These are phyloP conservation scores for Kluyveromyces sp. DNA, from an alignment of 1,139 yeast species.

Conservation along the genomic window DNA sequence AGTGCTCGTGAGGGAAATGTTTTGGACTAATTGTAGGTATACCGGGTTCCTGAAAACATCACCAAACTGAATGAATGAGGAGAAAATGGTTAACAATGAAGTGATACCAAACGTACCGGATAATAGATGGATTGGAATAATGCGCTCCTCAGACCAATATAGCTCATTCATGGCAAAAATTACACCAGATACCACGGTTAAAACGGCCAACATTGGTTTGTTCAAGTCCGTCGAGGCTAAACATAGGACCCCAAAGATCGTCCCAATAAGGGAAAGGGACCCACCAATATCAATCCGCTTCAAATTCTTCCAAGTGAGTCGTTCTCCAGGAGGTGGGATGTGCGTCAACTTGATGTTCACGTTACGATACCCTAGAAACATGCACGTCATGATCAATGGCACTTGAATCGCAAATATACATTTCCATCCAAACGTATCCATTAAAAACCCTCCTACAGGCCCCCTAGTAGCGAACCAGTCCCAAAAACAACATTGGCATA, in stretches of 20 bases:
- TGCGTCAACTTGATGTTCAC: slow-evolving; percentile 26
- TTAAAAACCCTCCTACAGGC: slow-evolving; percentile 61
- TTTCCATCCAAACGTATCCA: slow-evolving; percentile 77
- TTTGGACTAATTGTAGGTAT: slow-evolving; percentile 45
- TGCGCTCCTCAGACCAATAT: slow-evolving; percentile 25
- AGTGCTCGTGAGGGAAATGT: slow-evolving; percentile 41
- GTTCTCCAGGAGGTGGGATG: slow-evolving; percentile 30
- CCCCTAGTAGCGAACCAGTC: slow-evolving; percentile 68
- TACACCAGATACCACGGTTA: slow-evolving; percentile 14
- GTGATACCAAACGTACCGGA: slow-evolving; percentile 25
- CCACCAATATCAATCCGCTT: slow-evolving; percentile 71
- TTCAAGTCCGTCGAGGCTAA: slow-evolving; percentile 29
- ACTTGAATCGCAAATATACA: slow-evolving; percentile 51
- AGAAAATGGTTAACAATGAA: slow-evolving; percentile 22
- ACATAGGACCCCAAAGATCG: slow-evolving; percentile 44
- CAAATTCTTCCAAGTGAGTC: slow-evolving; percentile 39
- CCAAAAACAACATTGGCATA: slow-evolving; percentile 58
- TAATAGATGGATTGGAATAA: slow-evolving; percentile 26
- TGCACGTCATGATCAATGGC: slow-evolving; percentile 48
- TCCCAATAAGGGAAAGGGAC: slow-evolving; percentile 49
- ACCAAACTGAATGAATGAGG: slow-evolving; percentile 28
- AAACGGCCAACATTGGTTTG: slow-evolving; percentile 12
- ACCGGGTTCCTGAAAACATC: slow-evolving; percentile 47
- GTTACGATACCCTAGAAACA: slow-evolving; percentile 30
- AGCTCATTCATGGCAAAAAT: slow-evolving; percentile 24